phyloP scores from a whole-genome alignment of 352 stramenopile genomes.

The Albugo candida region DNA sequence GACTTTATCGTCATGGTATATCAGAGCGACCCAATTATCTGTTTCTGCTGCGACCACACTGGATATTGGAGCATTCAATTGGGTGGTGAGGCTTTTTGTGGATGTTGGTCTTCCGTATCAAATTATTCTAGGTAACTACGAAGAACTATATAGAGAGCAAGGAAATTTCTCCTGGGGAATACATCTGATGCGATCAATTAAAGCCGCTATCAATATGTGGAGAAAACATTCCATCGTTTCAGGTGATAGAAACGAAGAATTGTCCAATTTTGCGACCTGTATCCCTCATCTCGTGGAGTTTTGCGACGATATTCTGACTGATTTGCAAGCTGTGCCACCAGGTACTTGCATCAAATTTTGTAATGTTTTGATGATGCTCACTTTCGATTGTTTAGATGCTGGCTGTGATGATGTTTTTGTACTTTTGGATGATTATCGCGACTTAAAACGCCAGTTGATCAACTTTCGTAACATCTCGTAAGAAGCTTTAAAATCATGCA shows the following conservation, averaged over 20 bases:
- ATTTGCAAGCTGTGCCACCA: conserved; percentile 52
- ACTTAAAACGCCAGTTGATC: conserved; percentile 49
- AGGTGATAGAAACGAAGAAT: conserved; percentile 35
- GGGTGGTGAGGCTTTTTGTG: conserved; percentile 62
- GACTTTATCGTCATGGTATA: conserved; percentile 60
- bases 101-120: conserved; percentile 62
- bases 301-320: conserved; percentile 61
- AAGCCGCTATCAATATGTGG: conserved; percentile 59
- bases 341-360: conserved; percentile 14
- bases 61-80: conserved; percentile 55
- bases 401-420: conserved; percentile 1
- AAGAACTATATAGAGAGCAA: conserved; percentile 58
- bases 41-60: conserved; percentile 8
- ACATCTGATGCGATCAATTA: conserved; percentile 55
- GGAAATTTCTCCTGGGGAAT: conserved; percentile 36
- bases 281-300: conserved; percentile 60
- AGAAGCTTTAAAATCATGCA: not conserved
- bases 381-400: conserved; percentile 3
- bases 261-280: conserved; percentile 55
- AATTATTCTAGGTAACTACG: conserved; percentile 54
- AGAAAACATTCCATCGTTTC: conserved; percentile 62
- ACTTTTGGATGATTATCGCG: conserved; percentile 29
- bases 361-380: conserved; percentile 1
- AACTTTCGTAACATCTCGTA: conserved; percentile 56
- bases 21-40: conserved; percentile 18